A percentile compares a stretch with the other conserved stretches of the same genome.
Conservation (phyloP, 1,284 basidiomycete genomes). For the Papiliotrema flavescens region DNA sequence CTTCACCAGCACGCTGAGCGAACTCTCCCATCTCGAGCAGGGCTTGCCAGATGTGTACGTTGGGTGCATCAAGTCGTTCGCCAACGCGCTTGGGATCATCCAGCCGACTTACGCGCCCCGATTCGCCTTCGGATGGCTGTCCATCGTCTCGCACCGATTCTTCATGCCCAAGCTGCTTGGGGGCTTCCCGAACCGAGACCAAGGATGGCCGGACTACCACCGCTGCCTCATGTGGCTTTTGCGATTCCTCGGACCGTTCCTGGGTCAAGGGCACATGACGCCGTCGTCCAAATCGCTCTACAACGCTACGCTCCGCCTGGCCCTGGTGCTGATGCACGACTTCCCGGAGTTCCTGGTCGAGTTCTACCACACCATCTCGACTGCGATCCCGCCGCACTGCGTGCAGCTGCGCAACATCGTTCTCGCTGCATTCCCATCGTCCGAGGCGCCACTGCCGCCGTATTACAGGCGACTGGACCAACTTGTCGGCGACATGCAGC, state of each 20-base stretch:
- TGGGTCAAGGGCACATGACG: conserved; percentile 71
- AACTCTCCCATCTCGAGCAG: conserved; percentile 77
- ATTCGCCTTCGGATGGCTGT: conserved; percentile 98
- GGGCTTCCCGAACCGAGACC: conserved; percentile 28
- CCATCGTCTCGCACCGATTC: conserved; percentile 87
- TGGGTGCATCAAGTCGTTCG: conserved; percentile 81
- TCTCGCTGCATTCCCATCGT: conserved; percentile 91
- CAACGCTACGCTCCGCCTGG: conserved; percentile 83
- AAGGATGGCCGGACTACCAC: conserved; percentile 92
- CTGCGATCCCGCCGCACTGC: conserved; percentile 86
- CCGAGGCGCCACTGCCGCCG: conserved; percentile 74
- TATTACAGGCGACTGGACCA: conserved; percentile 51
- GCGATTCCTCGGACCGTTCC: conserved; percentile 89
- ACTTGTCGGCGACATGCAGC: conserved; percentile 80
- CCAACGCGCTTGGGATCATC: conserved; percentile 91
- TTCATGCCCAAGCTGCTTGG: conserved; percentile 95
- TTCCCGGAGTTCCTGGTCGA: conserved; percentile 98
- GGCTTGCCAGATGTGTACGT: conserved; percentile 83
- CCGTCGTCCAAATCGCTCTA: conserved; percentile 85
- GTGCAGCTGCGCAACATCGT: conserved; percentile 96
- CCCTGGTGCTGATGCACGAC: conserved; percentile 94
- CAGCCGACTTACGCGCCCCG: conserved; percentile 97
- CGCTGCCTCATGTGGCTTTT: conserved; percentile 87
- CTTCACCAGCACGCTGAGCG: conserved; percentile 93
- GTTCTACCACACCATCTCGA: conserved; percentile 93